Base-by-base conservation (phyloP, 495 filamentous ascomycete genomes). In the Aspergillus indologenus region DNA sequence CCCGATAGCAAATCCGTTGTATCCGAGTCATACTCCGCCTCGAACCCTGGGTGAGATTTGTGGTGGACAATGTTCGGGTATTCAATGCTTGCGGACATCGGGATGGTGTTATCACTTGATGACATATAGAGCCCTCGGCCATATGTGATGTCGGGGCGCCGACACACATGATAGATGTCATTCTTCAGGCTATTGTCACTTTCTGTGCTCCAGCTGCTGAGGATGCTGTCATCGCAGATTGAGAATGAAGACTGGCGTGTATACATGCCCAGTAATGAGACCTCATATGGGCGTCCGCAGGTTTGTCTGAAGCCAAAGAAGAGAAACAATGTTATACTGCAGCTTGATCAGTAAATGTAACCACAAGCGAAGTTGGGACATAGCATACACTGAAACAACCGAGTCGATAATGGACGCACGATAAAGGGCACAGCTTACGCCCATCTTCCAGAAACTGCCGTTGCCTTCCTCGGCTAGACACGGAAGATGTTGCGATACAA, bases 171-270 rank as follows among this genome's bases (percentile, higher is more conserved):
- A 44, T 74, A 56, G 24, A 76, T 76, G 18, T 77, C 76, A 48
- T 72, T 70, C 47, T 76, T 77, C 20, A 79, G 64, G 8, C 72
- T 74, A 26, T 68, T 71, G 11, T 79, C 72, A 46, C 75, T 79
- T 21, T 75, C 68, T 62, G 74, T 68, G 59, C 70, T 79, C 21
- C 74, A 71, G 0, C 63, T 66, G 3, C 75, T 77, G 22, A 72
- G 56, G 22, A 79, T 68, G 52, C 75, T 78, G 22, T 64, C 70
- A 17, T 77, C 63, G 14, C 68, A 65, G 11, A 45, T 45, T 19
- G 61, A 46, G 8, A 45, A 44, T 19, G 61, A 46, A 20, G 45
- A 56, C 21, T 56, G 65, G 23, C 58, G 68, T 48, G 60, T 67
- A 55, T 76, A 75, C 6, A 77, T 62, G 1, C 75, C 74, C n/a